Evolutionary conservation across 164 flowering plant genomes (phyloP).

Genomic region (Magnolia kwangsiensis): DNA sequence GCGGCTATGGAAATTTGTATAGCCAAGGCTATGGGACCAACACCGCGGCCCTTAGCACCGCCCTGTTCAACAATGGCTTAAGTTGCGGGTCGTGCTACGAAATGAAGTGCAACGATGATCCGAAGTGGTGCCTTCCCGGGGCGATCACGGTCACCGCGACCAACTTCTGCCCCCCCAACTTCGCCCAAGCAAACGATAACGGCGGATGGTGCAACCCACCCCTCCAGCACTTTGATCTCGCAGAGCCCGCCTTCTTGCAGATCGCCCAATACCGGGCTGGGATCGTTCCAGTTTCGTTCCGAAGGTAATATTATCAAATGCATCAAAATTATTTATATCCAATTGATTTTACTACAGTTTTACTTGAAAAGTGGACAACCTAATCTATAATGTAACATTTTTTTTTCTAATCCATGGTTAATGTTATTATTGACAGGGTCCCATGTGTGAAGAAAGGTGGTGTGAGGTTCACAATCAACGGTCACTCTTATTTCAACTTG

Average conservation of each 20-base stretch:
- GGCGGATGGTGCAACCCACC: conserved; percentile 61
- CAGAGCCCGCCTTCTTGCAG: conserved; percentile 44
- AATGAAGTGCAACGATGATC: conserved; percentile 35
- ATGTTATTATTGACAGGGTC: conserved; percentile 26
- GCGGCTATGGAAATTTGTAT: conserved; percentile 45
- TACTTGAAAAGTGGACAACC: neutral
- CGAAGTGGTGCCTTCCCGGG: conserved; percentile 37
- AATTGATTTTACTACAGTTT: no score
- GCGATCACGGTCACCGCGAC: conserved; percentile 38
- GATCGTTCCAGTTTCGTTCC: conserved; percentile 39
- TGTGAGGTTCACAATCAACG: conserved; percentile 46
- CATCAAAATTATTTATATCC: neutral
- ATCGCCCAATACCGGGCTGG: conserved; percentile 44
- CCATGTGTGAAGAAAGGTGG: conserved; percentile 50
- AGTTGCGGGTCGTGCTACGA: conserved; percentile 45
- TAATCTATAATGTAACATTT: no score
- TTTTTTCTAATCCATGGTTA: neutral
- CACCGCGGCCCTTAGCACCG: conserved; percentile 51
- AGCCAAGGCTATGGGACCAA: conserved; percentile 45
- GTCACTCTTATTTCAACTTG: conserved; percentile 49
- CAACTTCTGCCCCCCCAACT: conserved; percentile 45
- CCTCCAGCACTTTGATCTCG: conserved; percentile 43
- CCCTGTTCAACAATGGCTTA: conserved; percentile 37
- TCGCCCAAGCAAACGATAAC: conserved; percentile 29
- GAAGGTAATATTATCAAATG: conserved; percentile 21